Base-by-base conservation (phyloP, 140 eudicot genomes). In the Ambrosia hybrid region DNA sequence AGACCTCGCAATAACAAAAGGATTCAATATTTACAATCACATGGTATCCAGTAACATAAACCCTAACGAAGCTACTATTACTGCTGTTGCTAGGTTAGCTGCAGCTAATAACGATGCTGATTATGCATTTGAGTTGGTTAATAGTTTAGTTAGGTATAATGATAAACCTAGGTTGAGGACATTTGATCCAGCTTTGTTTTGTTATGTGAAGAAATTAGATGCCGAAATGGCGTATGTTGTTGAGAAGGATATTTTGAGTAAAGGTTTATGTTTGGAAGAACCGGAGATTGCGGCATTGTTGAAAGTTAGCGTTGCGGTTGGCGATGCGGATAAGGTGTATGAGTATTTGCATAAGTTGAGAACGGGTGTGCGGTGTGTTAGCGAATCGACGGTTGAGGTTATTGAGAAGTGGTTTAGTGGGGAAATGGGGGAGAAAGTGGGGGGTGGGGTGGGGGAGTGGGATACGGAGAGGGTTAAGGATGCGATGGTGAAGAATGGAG, bases 311-410 rank as follows among this genome's bases (percentile, higher is more conserved):
- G 85, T 65, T 26, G 92, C 78, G 59, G 68, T 76, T 10, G 90
- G 84, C 9, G 76, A 78, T 73, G 89, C 59, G 49, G 77, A 74
- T 41, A 95, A 77, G 79, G 97, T 95, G 70, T 95, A 95, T 68
- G 95, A 85, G 75, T 95, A 95, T 85, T 67, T 95, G 86, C 95
- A 86, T 51, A 95, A 95, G 90, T 55, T 95, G 78, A 95, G 97
- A 61, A 68, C n/a, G 51, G 66, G 69, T 26, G 75, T 86, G 53
- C 68, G 91, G 45, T 83, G 85, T 55, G 88, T 88, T 39, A 73
- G 75, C 38, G 95, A 82, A 60, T 74, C 85, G 9, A 85, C 86
- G 15, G 85, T 77, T 5, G 83, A 64, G 76, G 66, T 82, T 59
- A 59, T 91, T 43, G 85, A 80, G 78, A 67, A 51, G 57, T 95